phyloP scores from a whole-genome alignment of 2,329 filamentous ascomycete genomes.

The Achaetomium macrosporum region DNA sequence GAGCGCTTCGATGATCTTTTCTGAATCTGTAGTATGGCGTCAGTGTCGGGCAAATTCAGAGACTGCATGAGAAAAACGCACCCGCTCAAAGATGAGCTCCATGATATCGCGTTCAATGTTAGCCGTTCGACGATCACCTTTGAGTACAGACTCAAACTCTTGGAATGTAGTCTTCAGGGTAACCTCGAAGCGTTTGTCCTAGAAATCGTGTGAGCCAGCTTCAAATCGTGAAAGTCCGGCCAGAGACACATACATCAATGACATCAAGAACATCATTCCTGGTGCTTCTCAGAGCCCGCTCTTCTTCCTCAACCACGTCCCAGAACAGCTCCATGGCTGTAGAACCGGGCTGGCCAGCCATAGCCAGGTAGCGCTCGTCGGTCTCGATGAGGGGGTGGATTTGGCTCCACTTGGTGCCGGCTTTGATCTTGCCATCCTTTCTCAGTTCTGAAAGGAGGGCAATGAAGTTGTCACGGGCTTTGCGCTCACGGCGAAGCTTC shows the following conservation, averaged over 20 bases:
- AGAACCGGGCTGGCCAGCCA: conserved; percentile 79
- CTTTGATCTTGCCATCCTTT: conserved; percentile 74
- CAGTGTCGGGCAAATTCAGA: neutral
- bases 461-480: conserved; percentile 76
- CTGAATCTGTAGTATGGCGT: conserved; percentile 52
- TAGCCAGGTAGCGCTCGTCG: conserved; percentile 75
- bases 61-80: conserved; percentile 33
- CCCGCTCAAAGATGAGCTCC: conserved; percentile 75
- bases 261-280: conserved; percentile 83
- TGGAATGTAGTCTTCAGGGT: conserved; percentile 80
- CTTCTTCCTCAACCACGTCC: conserved; percentile 92
- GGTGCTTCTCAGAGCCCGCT: conserved; percentile 73
- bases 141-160: conserved; percentile 78
- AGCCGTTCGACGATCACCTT: conserved; percentile 80
- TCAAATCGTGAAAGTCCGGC: neutral
- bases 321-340: conserved; percentile 89
- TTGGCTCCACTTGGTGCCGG: conserved; percentile 83
- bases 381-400: conserved; percentile 68
- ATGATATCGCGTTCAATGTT: conserved; percentile 77
- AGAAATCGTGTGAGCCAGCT: conserved; percentile 32
- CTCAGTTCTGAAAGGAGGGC: conserved; percentile 69
- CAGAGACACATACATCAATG: conserved; percentile 61
- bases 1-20: conserved; percentile 69
- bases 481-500: conserved; percentile 75
- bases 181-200: conserved; percentile 91